These are phyloP conservation scores for Alternaria sp. DNA, from an alignment of 2,329 filamentous ascomycete genomes.

Conservation along the genomic window DNA sequence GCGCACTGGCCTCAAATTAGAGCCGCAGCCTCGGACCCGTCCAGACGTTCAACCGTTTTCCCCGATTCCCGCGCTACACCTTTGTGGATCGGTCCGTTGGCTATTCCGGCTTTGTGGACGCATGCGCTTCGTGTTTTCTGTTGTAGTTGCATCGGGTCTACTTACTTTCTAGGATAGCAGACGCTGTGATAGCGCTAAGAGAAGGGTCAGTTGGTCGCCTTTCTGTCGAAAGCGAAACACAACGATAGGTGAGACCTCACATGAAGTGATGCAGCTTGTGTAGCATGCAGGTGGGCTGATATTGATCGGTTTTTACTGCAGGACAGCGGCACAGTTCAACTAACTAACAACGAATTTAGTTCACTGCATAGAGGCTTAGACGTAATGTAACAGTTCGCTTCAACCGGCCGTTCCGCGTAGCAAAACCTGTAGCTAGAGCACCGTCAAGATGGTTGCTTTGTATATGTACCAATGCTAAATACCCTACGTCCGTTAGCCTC, in stretches of 20 bases:
- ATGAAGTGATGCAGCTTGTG: slow-evolving; percentile 1
- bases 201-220: background rate
- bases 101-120: background rate
- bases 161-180: slow-evolving; percentile 8
- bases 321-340: slow-evolving; percentile 14
- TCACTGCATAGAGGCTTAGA: background rate
- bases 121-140: background rate
- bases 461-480: slow-evolving; percentile 14
- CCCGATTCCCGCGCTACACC: slow-evolving; percentile 8
- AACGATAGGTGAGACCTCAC: background rate
- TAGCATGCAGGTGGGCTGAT: slow-evolving; percentile 13
- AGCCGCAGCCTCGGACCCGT: slow-evolving; percentile 1
- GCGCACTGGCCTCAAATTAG: background rate
- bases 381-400: background rate
- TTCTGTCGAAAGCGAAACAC: background rate
- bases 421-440: background rate
- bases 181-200: background rate
- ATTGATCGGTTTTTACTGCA: slow-evolving; percentile 12
- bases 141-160: slow-evolving; percentile 8
- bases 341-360: slow-evolving; percentile 11
- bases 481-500: background rate
- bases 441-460: background rate
- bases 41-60: slow-evolving; percentile 9
- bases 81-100: slow-evolving; percentile 6
- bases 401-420: slow-evolving; percentile 6